A percentile compares a stretch with the other conserved stretches of the same genome.
phyloP scores from a whole-genome alignment of 306 rosid species.

The Trichosanthes cucumerina region DNA sequence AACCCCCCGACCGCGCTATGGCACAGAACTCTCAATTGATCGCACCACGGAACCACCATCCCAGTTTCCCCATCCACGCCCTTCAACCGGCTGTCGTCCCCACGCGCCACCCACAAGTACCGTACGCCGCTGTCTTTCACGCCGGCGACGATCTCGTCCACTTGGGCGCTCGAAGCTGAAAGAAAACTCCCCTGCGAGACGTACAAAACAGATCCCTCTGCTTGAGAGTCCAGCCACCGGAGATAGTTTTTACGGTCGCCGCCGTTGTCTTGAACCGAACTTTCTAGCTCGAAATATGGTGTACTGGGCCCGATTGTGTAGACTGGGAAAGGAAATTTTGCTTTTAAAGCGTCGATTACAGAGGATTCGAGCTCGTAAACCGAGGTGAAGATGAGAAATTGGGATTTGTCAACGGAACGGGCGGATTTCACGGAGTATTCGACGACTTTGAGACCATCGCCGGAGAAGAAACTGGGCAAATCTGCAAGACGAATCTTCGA shows the following conservation, averaged over 20 bases:
- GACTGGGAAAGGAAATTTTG: conserved; percentile 13
- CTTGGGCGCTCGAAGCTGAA: conserved; percentile 20
- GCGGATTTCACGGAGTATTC: background rate
- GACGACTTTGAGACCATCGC: background rate
- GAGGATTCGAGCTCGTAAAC: conserved; percentile 25
- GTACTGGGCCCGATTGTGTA: conserved; percentile 28
- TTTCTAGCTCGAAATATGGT: conserved; percentile 9
- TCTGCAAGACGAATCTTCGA: conserved; percentile 16
- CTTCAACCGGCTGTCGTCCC: conserved; percentile 7
- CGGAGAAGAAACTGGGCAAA: conserved; percentile 1
- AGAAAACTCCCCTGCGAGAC: conserved; percentile 30
- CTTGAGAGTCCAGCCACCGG: conserved; percentile 28
- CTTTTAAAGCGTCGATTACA: conserved; percentile 14
- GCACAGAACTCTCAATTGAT: conserved; percentile 32
- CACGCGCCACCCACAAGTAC: conserved; percentile 26
- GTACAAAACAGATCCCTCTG: conserved; percentile 26
- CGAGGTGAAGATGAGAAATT: conserved; percentile 19
- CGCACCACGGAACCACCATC: conserved; percentile 33
- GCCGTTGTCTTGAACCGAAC: no score
- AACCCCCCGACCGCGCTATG: conserved; percentile 27
- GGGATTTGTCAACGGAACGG: conserved; percentile 4
- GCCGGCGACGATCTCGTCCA: conserved; percentile 28
- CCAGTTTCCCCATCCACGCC: conserved; percentile 10
- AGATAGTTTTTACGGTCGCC: background rate
- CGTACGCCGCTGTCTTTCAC: conserved; percentile 22